phyloP scores from a whole-genome alignment of 169 alveolate species.

The Cryptosporidium felis region DNA sequence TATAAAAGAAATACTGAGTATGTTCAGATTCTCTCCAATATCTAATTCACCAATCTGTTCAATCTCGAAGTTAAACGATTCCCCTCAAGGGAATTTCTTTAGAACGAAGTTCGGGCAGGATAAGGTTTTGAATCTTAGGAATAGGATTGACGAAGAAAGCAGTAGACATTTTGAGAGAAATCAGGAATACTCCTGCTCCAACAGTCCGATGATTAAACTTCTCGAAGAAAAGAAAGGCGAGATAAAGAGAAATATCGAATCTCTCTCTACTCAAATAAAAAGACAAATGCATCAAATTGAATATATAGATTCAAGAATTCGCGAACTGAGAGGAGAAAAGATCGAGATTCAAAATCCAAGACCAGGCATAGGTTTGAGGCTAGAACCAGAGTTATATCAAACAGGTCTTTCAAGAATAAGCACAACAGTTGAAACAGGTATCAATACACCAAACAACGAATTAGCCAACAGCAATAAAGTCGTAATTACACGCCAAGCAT shows the following conservation, averaged over 20 bases:
- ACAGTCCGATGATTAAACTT: background rate
- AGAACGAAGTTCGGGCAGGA: too few species aligned
- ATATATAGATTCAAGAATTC: constrained; percentile 38
- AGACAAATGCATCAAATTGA: constrained; percentile 49
- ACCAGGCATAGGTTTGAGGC: background rate
- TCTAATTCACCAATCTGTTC: constrained; percentile 17
- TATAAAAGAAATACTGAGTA: constrained; percentile 12
- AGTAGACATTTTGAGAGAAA: background rate
- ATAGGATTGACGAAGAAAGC: background rate
- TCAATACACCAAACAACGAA: constrained; percentile 33
- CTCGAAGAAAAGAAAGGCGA: constrained; percentile 17
- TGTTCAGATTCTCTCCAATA: constrained; percentile 23
- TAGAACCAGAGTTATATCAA: background rate
- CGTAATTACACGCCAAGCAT: background rate
- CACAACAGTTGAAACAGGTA: constrained; percentile 10
- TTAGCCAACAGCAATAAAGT: constrained; percentile 20
- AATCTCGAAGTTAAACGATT: background rate
- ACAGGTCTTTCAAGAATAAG: background rate
- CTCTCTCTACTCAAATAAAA: constrained; percentile 1
- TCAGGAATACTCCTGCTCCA: background rate
- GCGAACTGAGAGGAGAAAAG: constrained; percentile 9
- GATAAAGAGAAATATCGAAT: constrained; percentile 8
- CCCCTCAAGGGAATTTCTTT: background rate
- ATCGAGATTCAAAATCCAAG: background rate
- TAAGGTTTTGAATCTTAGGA: too few species aligned